Percentiles rank a stretch among this genome's conserved stretches.
Evolutionary conservation across 1,284 basidiomycete species (phyloP).

Genomic region (Anthracocystis panici-leucophaei): DNA sequence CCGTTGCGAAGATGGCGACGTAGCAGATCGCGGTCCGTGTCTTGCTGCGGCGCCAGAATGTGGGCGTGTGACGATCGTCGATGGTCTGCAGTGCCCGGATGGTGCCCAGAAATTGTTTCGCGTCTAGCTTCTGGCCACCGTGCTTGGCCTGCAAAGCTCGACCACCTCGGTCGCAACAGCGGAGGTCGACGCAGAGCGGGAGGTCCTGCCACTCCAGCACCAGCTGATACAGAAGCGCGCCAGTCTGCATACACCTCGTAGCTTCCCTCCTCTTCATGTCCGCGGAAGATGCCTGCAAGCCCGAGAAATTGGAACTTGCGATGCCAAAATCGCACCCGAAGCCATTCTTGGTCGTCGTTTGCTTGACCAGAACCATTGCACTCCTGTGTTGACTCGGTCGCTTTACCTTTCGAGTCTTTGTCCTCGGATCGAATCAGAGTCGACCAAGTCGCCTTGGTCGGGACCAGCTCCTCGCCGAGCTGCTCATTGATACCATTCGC

Average conservation of each 20-base stretch:
- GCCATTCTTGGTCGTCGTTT: constrained; percentile 14
- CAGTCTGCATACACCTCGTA: constrained; percentile 29
- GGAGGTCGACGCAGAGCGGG: constrained; percentile 4
- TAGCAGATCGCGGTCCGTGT: constrained; percentile 15
- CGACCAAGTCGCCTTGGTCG: constrained; percentile 18
- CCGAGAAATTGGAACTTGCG: constrained; percentile 34
- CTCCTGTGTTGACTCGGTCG: background rate
- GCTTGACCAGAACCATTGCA: background rate
- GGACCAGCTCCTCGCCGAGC: constrained; percentile 18
- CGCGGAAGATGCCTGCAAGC: constrained; percentile 35
- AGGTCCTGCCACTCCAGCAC: background rate
- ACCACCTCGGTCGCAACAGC: constrained; percentile 22
- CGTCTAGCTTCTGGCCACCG: constrained; percentile 14
- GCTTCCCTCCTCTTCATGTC: constrained; percentile 11
- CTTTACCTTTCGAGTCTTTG: background rate
- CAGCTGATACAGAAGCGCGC: constrained; percentile 21
- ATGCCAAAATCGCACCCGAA: constrained; percentile 34
- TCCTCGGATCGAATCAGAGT: constrained; percentile 1
- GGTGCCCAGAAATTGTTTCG: constrained; percentile 7
- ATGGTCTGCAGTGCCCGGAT: background rate
- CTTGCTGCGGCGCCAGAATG: constrained; percentile 2
- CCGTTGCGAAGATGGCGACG: constrained; percentile 11
- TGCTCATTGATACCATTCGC: background rate
- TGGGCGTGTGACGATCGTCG: constrained; percentile 19
- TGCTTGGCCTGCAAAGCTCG: constrained; percentile 33